Conservation (phyloP, 352 stramenopile species). For the Phytophthora citrophthora region DNA sequence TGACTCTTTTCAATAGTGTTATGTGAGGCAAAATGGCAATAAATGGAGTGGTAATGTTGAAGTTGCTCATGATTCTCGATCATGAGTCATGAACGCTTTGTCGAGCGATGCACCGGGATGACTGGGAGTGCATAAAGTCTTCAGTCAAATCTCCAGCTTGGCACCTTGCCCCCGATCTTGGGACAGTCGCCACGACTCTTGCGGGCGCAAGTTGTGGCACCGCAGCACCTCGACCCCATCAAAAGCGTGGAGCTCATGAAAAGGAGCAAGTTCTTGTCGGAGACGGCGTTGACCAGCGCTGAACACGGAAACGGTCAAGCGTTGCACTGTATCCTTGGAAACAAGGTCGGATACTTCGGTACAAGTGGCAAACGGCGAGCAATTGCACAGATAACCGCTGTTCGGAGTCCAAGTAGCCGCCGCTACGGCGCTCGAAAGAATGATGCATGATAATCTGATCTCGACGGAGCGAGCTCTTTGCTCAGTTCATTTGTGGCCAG, state of each 20-base stretch:
- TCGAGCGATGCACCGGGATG: background rate
- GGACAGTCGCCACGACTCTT: conserved; percentile 15
- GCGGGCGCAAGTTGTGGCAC: conserved; percentile 3
- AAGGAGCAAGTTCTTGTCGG: background rate
- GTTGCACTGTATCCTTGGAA: background rate
- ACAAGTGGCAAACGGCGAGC: too few species aligned
- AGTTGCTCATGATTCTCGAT: conserved; percentile 8
- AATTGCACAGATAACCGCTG: too few species aligned
- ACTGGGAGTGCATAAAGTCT: conserved; percentile 29
- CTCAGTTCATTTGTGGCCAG: conserved; percentile 5
- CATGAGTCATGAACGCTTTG: background rate
- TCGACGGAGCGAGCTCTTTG: conserved; percentile 12
- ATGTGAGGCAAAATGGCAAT: background rate
- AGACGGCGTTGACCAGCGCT: background rate
- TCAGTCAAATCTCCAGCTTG: conserved; percentile 26
- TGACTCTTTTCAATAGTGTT: conserved; percentile 2
- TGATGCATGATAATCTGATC: conserved; percentile 15
- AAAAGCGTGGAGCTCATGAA: background rate
- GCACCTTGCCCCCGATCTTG: conserved; percentile 16
- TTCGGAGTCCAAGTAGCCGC: too few species aligned
- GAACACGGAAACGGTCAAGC: background rate
- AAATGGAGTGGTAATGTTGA: conserved; percentile 12
- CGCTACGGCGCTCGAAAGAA: too few species aligned
- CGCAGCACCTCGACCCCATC: conserved; percentile 4
- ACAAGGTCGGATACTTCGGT: conserved; percentile 2